phyloP scores from a whole-genome alignment of 2,329 filamentous ascomycete species.

The Waltergamsia citrina region DNA sequence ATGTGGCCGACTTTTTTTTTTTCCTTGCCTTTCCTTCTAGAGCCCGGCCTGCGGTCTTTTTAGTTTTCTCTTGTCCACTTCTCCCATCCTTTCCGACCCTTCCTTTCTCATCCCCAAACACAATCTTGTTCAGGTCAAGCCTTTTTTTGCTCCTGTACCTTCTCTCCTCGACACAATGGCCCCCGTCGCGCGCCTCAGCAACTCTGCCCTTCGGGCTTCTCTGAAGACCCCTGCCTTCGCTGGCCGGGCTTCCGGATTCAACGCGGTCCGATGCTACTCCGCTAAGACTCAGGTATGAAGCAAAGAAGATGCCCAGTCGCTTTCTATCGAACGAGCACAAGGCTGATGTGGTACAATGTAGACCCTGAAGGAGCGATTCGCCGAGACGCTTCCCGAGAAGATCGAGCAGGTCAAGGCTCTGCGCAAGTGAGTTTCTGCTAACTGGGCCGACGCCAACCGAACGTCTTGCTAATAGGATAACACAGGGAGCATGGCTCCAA shows the following conservation, averaged over 20 bases:
- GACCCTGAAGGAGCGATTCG: conserved; percentile 98
- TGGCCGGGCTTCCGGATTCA: conserved; percentile 65
- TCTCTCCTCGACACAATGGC: conserved; percentile 53
- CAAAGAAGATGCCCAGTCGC: too few relatives aligned
- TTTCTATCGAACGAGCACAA: too few relatives aligned
- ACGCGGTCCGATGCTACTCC: conserved; percentile 82
- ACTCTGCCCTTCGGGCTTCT: conserved; percentile 72
- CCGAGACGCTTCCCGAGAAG: conserved; percentile 89
- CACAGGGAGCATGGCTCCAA: conserved; percentile 85
- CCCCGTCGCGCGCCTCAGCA: conserved; percentile 71
- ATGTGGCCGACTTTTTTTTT: conserved; percentile 7
- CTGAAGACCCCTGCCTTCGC: conserved; percentile 58
- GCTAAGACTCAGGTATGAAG: conserved; percentile 74
- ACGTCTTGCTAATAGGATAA: conserved; percentile 6
- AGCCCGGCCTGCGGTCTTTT: conserved; percentile 10
- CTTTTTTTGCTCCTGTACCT: conserved; percentile 24
- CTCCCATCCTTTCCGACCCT: conserved; percentile 1
- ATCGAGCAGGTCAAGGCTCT: conserved; percentile 99
- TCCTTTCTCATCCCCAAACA: not conserved
- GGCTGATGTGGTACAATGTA: conserved; percentile 25
- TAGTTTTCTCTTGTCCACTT: conserved; percentile 5
- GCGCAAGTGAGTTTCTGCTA: conserved; percentile 62
- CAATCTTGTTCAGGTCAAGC: conserved; percentile 9
- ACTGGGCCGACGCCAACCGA: conserved; percentile 4
- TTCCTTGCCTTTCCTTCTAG: conserved; percentile 4